Evolutionary conservation across 2,329 filamentous ascomycete species (phyloP).

Genomic region (Ophiobolus disseminans): DNA sequence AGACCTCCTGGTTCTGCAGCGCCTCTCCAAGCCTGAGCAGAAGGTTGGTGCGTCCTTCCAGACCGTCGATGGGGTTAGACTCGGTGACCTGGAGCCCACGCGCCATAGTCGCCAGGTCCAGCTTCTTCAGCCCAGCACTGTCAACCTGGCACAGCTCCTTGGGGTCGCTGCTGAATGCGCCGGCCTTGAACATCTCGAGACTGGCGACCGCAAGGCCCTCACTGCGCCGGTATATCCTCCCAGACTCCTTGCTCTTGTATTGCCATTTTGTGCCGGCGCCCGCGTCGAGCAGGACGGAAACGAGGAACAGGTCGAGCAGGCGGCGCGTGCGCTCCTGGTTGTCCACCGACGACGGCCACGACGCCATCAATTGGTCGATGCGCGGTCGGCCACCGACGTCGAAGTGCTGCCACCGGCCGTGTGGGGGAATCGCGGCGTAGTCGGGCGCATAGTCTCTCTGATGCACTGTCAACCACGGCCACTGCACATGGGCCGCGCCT

Average conservation of each 20-base stretch:
- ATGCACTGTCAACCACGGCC: slow-evolving; percentile 4
- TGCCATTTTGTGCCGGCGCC: slow-evolving; percentile 90
- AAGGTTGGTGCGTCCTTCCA: slow-evolving; percentile 83
- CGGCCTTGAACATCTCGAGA: slow-evolving; percentile 92
- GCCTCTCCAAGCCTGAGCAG: slow-evolving; percentile 78
- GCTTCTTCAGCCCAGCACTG: slow-evolving; percentile 74
- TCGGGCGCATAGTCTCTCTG: slow-evolving; percentile 74
- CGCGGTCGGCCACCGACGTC: slow-evolving; percentile 79
- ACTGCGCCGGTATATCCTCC: slow-evolving; percentile 80
- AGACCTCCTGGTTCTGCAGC: slow-evolving; percentile 80
- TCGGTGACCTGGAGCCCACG: slow-evolving; percentile 85
- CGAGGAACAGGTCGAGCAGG: slow-evolving; percentile 77
- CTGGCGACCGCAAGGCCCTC: slow-evolving; percentile 83
- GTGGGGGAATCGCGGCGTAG: slow-evolving; percentile 78
- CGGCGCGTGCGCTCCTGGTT: slow-evolving; percentile 76
- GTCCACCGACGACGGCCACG: slow-evolving; percentile 74
- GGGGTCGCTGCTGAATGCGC: slow-evolving; percentile 83
- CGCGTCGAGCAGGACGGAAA: slow-evolving; percentile 84
- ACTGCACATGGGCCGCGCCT: not conserved
- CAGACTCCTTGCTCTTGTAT: slow-evolving; percentile 90
- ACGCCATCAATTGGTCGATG: slow-evolving; percentile 72
- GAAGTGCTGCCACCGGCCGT: slow-evolving; percentile 82
- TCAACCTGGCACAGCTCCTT: slow-evolving; percentile 89
- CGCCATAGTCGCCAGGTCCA: slow-evolving; percentile 77
- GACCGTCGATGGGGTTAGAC: slow-evolving; percentile 79